A percentile compares a stretch with the other conserved stretches of the same genome.
Evolutionary conservation across 2,329 filamentous ascomycete species (phyloP).

Genomic region (Dothistroma septosporum): DNA sequence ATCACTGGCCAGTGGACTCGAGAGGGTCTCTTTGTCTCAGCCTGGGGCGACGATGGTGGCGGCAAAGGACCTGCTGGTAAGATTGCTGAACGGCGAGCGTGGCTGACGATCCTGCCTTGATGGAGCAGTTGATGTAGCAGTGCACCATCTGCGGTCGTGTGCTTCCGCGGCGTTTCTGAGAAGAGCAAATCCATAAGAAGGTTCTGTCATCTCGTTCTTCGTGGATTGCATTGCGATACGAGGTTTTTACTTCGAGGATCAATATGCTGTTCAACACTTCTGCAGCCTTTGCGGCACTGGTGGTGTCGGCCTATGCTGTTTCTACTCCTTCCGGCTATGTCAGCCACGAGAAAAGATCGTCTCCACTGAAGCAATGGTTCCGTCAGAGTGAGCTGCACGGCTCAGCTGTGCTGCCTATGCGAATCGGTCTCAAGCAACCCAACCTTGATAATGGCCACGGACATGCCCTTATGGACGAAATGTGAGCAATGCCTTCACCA

Average conservation of each 20-base stretch:
- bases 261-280: neutral
- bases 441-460: slow-evolving; percentile 41
- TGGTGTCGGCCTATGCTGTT: slow-evolving; percentile 1
- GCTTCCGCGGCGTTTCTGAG: neutral
- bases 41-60: neutral
- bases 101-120: neutral
- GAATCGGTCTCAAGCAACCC: slow-evolving; percentile 46
- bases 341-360: slow-evolving; percentile 8
- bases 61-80: neutral
- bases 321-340: slow-evolving; percentile 7
- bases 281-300: slow-evolving; percentile 1
- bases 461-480: slow-evolving; percentile 3
- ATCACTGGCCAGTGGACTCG: neutral
- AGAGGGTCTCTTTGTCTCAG: neutral
- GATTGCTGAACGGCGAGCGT: neutral
- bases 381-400: slow-evolving; percentile 7
- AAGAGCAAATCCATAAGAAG: neutral
- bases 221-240: neutral
- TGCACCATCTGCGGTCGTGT: neutral
- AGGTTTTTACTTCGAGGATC: neutral
- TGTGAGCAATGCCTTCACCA: neutral
- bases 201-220: neutral
- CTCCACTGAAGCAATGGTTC: slow-evolving; percentile 6
- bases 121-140: neutral
- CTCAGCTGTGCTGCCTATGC: slow-evolving; percentile 41